Conservation (phyloP, 106 monocot genomes). For the Apostasia ramifera region DNA sequence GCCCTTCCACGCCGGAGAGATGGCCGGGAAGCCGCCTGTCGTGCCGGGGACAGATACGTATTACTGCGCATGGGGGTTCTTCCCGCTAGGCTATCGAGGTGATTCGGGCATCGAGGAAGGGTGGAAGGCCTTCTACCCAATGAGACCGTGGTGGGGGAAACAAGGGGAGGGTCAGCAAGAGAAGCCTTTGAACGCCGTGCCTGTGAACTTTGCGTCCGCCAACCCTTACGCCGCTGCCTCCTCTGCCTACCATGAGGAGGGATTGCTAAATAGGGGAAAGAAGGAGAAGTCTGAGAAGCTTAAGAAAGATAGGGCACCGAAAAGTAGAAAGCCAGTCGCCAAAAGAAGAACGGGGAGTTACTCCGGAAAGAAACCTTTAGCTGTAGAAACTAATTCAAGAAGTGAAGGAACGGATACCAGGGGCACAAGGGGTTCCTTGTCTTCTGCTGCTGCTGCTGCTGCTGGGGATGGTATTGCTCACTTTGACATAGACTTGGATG, state of each 20-base stretch:
- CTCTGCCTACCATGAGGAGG: background rate
- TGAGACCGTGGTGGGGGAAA: constrained; percentile 16
- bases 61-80: constrained; percentile 73
- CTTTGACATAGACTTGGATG: constrained; percentile 29
- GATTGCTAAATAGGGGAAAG: background rate
- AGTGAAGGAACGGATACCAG: constrained; percentile 5
- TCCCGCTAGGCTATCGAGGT: constrained; percentile 52
- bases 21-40: constrained; percentile 38
- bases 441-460: background rate
- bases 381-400: background rate
- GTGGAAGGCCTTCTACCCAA: constrained; percentile 46
- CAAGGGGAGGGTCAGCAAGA: background rate
- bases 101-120: constrained; percentile 14
- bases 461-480: constrained; percentile 10
- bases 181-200: background rate
- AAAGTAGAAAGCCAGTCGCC: constrained; percentile 10
- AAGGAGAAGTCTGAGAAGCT: background rate
- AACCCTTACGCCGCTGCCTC: background rate
- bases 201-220: background rate
- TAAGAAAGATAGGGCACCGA: constrained; percentile 12
- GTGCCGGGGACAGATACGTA: constrained; percentile 68
- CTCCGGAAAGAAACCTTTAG: background rate
- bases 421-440: constrained; percentile 4
- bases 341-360: constrained; percentile 7
- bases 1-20: constrained; percentile 41